Conservation (phyloP, 257 asterid genomes). For the Buddleja alternifolia region DNA sequence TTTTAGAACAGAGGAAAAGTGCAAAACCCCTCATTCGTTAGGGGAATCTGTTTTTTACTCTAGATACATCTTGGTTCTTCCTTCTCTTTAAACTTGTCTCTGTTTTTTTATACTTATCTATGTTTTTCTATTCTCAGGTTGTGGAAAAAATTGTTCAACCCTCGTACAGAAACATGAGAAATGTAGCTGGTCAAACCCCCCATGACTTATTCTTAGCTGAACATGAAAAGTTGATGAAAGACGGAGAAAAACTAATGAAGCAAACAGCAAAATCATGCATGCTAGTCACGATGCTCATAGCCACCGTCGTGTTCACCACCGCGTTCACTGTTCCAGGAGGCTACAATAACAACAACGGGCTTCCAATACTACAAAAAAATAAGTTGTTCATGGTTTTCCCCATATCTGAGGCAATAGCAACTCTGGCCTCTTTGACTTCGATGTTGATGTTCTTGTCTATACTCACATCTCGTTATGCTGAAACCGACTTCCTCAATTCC, state of each 20-base stretch:
- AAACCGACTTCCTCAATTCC: constrained; percentile 30
- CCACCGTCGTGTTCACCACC: constrained; percentile 43
- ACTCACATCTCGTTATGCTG: constrained; percentile 28
- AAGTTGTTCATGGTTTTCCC: constrained; percentile 31
- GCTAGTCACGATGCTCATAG: constrained; percentile 41
- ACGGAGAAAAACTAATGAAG: constrained; percentile 47
- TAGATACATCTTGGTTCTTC: too few relatives aligned
- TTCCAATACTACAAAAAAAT: constrained; percentile 23
- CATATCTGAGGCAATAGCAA: constrained; percentile 8
- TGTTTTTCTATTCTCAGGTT: constrained; percentile 26
- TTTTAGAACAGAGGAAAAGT: too few relatives aligned
- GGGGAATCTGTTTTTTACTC: too few relatives aligned
- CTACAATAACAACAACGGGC: constrained; percentile 29
- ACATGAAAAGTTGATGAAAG: constrained; percentile 33
- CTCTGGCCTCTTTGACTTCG: too few relatives aligned
- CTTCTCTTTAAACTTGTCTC: too few relatives aligned
- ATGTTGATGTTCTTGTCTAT: too few relatives aligned
- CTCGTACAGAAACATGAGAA: constrained; percentile 12
- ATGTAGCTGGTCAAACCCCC: constrained; percentile 19
- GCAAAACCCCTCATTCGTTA: too few relatives aligned
- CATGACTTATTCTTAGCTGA: not conserved
- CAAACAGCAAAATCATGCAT: constrained; percentile 40
- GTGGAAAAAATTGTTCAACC: constrained; percentile 40
- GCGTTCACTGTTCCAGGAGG: constrained; percentile 50
- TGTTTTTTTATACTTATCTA: too few relatives aligned